Conservation (phyloP, 2,329 filamentous ascomycete species). For the Rutstroemia sp. region DNA sequence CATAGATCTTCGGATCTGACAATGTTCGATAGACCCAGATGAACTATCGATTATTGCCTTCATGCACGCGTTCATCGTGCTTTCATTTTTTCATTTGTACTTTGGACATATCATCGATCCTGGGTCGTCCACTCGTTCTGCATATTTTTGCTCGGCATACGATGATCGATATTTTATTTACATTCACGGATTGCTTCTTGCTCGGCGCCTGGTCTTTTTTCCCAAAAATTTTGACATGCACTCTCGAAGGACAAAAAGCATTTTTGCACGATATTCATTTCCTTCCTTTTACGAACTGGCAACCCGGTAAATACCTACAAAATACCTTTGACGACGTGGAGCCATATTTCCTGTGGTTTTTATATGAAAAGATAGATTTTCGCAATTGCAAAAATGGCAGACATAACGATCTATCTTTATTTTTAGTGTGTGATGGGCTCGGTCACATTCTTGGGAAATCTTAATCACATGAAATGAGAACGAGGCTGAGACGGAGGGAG, state of each 20-base stretch:
- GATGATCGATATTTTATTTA: slow-evolving; percentile 16
- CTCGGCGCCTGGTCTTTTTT: slow-evolving; percentile 28
- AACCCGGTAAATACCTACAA: slow-evolving; percentile 28
- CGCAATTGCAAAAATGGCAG: neutral
- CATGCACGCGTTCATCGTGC: slow-evolving; percentile 22
- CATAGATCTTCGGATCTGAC: slow-evolving; percentile 28
- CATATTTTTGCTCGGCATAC: slow-evolving; percentile 25
- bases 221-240: slow-evolving; percentile 22
- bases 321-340: slow-evolving; percentile 25
- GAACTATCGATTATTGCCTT: slow-evolving; percentile 26
- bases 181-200: slow-evolving; percentile 24
- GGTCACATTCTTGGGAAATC: slow-evolving; percentile 12
- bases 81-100: slow-evolving; percentile 21
- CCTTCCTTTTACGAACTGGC: slow-evolving; percentile 28
- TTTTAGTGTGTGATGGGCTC: slow-evolving; percentile 8
- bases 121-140: slow-evolving; percentile 24
- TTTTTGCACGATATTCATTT: slow-evolving; percentile 28
- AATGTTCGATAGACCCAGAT: slow-evolving; percentile 28
- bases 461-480: slow-evolving; percentile 20
- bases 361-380: slow-evolving; percentile 7
- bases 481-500: slow-evolving; percentile 11
- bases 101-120: slow-evolving; percentile 25
- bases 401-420: slow-evolving; percentile 5
- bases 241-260: slow-evolving; percentile 18
- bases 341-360: slow-evolving; percentile 9